A percentile compares a stretch with the other conserved stretches of the same genome.
Conservation (phyloP, 129 eudicot genomes). For the Flaveria trinervia region DNA sequence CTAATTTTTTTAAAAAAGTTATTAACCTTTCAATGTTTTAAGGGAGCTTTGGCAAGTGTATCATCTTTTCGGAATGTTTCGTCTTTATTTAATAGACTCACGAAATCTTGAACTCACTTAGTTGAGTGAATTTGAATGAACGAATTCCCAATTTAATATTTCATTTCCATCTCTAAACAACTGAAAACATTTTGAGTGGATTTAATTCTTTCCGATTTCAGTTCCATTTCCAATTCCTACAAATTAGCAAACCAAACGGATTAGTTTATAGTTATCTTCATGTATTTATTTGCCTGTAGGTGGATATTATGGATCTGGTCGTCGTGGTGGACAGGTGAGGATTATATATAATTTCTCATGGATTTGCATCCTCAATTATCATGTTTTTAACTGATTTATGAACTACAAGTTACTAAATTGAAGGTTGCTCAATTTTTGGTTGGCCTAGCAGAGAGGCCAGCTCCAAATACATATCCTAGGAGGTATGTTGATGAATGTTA, state of each 20-base stretch:
- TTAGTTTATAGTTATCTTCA: background rate
- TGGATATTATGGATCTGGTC: conserved; percentile 99
- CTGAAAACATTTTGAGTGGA: background rate
- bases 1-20: background rate
- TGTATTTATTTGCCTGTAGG: conserved; percentile 45
- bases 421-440: conserved; percentile 95
- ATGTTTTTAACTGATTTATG: background rate
- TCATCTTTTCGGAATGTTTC: background rate
- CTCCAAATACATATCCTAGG: conserved; percentile 65
- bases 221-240: background rate
- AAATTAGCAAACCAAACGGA: background rate
- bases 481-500: conserved; percentile 39
- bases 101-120: background rate
- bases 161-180: background rate
- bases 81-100: background rate
- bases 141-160: background rate
- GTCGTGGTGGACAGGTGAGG: conserved; percentile 91
- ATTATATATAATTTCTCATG: conserved; percentile 2
- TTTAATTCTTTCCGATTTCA: background rate
- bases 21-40: background rate
- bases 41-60: background rate
- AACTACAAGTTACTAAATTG: conserved; percentile 24
- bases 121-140: background rate
- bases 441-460: conserved; percentile 86
- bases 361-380: conserved; percentile 7